Percentiles rank a stretch among this genome's conserved stretches.
phyloP scores from a whole-genome alignment of 2,329 filamentous ascomycete genomes.

The Colletotrichum coccodes region DNA sequence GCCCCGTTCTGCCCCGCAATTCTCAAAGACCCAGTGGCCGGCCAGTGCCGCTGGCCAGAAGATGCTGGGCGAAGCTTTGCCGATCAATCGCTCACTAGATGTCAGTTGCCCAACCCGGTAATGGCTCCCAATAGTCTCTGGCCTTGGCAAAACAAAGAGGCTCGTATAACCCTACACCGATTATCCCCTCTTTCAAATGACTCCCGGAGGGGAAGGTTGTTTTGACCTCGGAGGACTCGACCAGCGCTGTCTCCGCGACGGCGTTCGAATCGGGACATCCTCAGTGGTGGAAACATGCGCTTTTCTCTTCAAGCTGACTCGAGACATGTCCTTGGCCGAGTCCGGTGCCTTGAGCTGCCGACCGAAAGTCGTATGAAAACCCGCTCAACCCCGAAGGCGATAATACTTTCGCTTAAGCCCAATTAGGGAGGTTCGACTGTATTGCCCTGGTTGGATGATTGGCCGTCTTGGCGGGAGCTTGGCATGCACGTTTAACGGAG shows the following conservation, averaged over 20 bases:
- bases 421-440: conserved; percentile 19
- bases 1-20: neutral
- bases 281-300: neutral
- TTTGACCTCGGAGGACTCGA: neutral
- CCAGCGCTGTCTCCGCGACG: neutral
- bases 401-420: neutral
- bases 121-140: conserved; percentile 3
- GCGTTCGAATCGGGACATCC: neutral
- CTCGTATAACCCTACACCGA: neutral
- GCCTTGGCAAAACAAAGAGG: neutral
- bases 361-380: neutral
- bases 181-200: neutral
- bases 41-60: neutral
- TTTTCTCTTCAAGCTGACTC: neutral
- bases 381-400: neutral
- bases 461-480: conserved; percentile 22
- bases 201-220: conserved; percentile 12
- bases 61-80: neutral
- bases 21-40: neutral
- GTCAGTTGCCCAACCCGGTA: neutral
- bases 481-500: conserved; percentile 10
- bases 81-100: neutral
- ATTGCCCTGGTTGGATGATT: conserved; percentile 20
- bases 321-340: neutral
- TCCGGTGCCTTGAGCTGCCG: neutral